These are phyloP conservation scores for Malassezia obtusa DNA, from an alignment of 1,284 basidiomycete species.

Conservation along the genomic window DNA sequence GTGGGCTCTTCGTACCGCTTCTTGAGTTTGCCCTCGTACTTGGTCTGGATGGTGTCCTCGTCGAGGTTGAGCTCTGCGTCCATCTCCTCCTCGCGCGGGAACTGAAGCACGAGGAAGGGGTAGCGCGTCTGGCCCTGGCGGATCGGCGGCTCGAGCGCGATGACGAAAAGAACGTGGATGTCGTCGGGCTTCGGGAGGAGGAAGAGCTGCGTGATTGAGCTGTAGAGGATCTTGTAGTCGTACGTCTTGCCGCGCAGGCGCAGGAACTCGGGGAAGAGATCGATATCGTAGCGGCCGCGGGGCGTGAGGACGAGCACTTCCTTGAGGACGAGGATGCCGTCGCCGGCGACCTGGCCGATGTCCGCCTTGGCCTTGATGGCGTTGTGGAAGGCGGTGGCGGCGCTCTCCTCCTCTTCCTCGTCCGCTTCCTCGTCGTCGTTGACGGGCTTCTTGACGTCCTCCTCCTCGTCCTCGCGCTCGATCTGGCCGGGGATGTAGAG, in stretches of 20 bases:
- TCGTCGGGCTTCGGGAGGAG: conserved; percentile 88
- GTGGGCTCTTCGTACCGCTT: conserved; percentile 86
- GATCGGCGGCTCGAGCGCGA: conserved; percentile 63
- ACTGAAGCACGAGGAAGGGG: conserved; percentile 95
- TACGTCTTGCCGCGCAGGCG: conserved; percentile 94
- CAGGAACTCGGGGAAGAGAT: conserved; percentile 91
- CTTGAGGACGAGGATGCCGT: conserved; percentile 87
- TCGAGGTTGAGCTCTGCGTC: conserved; percentile 88
- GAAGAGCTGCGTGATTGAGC: conserved; percentile 80
- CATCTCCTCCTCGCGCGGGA: conserved; percentile 90
- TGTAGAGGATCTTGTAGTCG: conserved; percentile 94
- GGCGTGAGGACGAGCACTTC: conserved; percentile 95
- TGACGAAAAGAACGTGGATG: conserved; percentile 78
- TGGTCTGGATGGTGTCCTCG: conserved; percentile 53
- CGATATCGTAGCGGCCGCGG: conserved; percentile 86
- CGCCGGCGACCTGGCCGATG: conserved; percentile 81
- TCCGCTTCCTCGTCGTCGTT: conserved; percentile 53
- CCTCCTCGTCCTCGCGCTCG: conserved; percentile 49
- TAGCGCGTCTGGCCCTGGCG: conserved; percentile 97
- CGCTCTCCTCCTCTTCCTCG: conserved; percentile 57
- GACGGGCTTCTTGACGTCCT: conserved; percentile 42
- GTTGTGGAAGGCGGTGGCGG: conserved; percentile 93
- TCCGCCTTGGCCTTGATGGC: conserved; percentile 92
- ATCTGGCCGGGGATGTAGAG: conserved; percentile 83
- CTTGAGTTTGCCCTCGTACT: conserved; percentile 68